These are phyloP conservation scores for Bipolaris bicolor DNA, from an alignment of 2,329 filamentous ascomycete species.

Conservation along the genomic window DNA sequence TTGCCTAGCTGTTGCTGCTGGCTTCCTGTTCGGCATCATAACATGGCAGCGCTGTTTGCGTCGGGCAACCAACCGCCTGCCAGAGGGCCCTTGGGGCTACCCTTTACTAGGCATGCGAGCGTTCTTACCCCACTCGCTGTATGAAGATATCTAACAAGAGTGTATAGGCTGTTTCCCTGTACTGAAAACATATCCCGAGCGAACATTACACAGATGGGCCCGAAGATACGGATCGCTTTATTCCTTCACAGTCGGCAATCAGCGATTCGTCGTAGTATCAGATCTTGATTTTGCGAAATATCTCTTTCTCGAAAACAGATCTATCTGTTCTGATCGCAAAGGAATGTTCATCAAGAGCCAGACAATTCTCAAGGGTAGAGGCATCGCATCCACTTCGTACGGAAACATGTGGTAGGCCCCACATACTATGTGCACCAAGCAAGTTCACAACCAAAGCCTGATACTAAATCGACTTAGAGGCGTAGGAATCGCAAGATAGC, in stretches of 20 bases:
- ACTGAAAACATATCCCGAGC: constrained; percentile 3
- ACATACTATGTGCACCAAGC: background rate
- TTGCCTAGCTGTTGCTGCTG: background rate
- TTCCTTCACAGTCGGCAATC: constrained; percentile 5
- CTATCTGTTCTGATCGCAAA: constrained; percentile 1
- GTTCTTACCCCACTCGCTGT: background rate
- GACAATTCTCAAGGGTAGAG: constrained; percentile 2
- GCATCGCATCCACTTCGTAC: background rate
- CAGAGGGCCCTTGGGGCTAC: background rate
- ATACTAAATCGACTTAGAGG: constrained; percentile 6
- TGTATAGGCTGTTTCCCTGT: background rate
- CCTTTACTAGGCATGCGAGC: background rate
- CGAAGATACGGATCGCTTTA: background rate
- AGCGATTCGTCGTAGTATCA: constrained; percentile 3
- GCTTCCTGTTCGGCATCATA: background rate
- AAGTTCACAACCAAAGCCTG: background rate
- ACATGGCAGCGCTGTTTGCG: background rate
- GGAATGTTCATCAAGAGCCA: constrained; percentile 1
- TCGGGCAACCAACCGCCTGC: background rate
- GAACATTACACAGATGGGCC: background rate
- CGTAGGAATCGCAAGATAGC: constrained; percentile 24
- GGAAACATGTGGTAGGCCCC: background rate
- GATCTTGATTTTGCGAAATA: background rate
- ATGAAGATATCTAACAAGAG: background rate
- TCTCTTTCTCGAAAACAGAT: background rate